phyloP scores from a whole-genome alignment of 2,329 filamentous ascomycete genomes.

The Ophiostoma sp. region DNA sequence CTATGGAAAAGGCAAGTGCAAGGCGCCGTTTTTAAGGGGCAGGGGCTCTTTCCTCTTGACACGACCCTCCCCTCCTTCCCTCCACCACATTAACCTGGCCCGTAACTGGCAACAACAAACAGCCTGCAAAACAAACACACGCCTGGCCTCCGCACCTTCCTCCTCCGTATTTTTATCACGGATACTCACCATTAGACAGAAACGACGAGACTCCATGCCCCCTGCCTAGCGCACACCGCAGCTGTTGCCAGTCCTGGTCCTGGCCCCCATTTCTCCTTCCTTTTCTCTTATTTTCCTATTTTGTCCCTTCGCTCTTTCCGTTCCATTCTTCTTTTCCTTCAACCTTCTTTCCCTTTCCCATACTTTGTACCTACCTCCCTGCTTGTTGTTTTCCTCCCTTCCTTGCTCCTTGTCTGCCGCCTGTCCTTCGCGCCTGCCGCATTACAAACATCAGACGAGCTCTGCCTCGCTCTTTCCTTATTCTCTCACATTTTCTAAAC shows the following conservation, averaged over 20 bases:
- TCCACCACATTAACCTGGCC: neutral
- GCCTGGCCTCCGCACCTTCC: constrained; percentile 18
- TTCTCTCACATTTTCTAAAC: neutral
- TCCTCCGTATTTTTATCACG: constrained; percentile 22
- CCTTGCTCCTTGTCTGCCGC: neutral
- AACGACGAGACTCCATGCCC: constrained; percentile 7
- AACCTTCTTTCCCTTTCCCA: neutral
- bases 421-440: neutral
- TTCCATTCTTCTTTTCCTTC: constrained; percentile 1
- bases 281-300: constrained; percentile 8
- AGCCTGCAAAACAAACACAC: constrained; percentile 6
- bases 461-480: constrained; percentile 1
- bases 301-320: neutral
- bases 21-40: constrained; percentile 11
- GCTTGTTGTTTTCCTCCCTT: neutral
- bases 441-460: neutral
- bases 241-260: constrained; percentile 17
- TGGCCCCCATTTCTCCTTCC: neutral
- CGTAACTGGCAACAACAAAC: constrained; percentile 6
- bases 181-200: constrained; percentile 1
- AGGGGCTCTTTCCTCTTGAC: constrained; percentile 14
- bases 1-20: constrained; percentile 14
- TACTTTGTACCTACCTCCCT: neutral
- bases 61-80: neutral
- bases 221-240: constrained; percentile 24